phyloP scores from a whole-genome alignment of 805 yeast genomes.

The Starmerella bombi region DNA sequence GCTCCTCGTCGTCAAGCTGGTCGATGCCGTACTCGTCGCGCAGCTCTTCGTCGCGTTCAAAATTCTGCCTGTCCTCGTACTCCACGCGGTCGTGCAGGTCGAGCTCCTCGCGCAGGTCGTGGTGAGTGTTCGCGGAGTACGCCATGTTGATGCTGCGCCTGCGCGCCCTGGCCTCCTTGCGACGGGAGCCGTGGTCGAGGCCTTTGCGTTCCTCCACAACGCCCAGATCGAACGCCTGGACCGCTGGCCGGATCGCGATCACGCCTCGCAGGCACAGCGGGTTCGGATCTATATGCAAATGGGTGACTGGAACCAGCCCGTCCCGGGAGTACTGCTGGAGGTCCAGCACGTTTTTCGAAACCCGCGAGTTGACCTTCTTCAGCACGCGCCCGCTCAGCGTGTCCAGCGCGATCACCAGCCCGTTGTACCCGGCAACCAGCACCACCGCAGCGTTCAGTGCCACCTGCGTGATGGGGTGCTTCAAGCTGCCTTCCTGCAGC shows the following conservation, averaged over 20 bases:
- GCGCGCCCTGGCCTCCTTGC: neutral
- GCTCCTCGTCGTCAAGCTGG: slow-evolving; percentile 25
- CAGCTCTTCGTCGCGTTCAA: slow-evolving; percentile 9
- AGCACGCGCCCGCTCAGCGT: slow-evolving; percentile 22
- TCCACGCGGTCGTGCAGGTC: slow-evolving; percentile 20
- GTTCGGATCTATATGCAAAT: slow-evolving; percentile 24
- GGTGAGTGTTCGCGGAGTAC: neutral
- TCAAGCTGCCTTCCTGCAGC: slow-evolving; percentile 2
- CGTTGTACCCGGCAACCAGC: slow-evolving; percentile 23
- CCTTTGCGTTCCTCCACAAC: slow-evolving; percentile 3
- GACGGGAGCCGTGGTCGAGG: slow-evolving; percentile 17
- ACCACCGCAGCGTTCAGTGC: slow-evolving; percentile 25
- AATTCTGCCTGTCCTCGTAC: slow-evolving; percentile 19
- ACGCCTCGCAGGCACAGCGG: slow-evolving; percentile 24
- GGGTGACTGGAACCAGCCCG: slow-evolving; percentile 21
- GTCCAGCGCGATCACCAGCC: slow-evolving; percentile 22
- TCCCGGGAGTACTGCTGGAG: slow-evolving; percentile 15
- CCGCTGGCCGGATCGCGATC: slow-evolving; percentile 21
- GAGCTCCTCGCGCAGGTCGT: slow-evolving; percentile 20
- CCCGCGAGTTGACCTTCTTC: slow-evolving; percentile 23
- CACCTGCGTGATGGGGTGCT: slow-evolving; percentile 21
- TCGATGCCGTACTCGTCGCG: slow-evolving; percentile 15
- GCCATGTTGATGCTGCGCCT: neutral
- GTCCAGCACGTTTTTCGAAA: slow-evolving; percentile 22
- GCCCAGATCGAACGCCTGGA: slow-evolving; percentile 25